Conservation (phyloP, 2,329 filamentous ascomycete species). For the Aspergillus sp. region DNA sequence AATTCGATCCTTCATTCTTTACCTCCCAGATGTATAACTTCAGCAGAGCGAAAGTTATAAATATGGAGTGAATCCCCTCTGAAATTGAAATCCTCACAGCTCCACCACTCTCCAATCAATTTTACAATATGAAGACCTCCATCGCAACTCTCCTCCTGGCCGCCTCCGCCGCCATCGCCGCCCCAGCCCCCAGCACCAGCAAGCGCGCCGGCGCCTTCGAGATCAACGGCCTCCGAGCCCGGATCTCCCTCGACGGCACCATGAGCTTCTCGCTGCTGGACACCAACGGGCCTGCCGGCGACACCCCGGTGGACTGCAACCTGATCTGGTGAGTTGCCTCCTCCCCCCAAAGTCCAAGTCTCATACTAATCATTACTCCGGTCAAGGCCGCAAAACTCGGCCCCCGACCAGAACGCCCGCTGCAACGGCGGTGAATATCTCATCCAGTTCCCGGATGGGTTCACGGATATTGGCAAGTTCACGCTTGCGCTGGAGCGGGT, state of each 20-base stretch:
- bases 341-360: neutral
- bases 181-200: constrained; percentile 4
- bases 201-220: constrained; percentile 1
- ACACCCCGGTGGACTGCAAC: neutral
- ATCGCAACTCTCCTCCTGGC: constrained; percentile 14
- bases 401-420: neutral
- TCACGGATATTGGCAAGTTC: neutral
- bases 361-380: neutral
- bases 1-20: neutral
- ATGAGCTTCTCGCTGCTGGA: constrained; percentile 2
- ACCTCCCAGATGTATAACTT: neutral
- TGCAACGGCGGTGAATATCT: neutral
- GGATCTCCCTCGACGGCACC: neutral
- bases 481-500: neutral
- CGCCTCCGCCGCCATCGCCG: constrained; percentile 15
- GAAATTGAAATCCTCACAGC: neutral
- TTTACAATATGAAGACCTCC: constrained; percentile 19
- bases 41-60: neutral
- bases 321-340: neutral
- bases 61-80: neutral
- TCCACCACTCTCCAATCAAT: neutral
- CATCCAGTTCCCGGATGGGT: neutral
- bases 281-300: neutral
- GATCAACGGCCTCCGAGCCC: neutral
- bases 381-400: neutral